A percentile compares a stretch with the other conserved stretches of the same genome.
Evolutionary conservation across 495 filamentous ascomycete species (phyloP).

Genomic region (Aspergillus saccharolyticus): DNA sequence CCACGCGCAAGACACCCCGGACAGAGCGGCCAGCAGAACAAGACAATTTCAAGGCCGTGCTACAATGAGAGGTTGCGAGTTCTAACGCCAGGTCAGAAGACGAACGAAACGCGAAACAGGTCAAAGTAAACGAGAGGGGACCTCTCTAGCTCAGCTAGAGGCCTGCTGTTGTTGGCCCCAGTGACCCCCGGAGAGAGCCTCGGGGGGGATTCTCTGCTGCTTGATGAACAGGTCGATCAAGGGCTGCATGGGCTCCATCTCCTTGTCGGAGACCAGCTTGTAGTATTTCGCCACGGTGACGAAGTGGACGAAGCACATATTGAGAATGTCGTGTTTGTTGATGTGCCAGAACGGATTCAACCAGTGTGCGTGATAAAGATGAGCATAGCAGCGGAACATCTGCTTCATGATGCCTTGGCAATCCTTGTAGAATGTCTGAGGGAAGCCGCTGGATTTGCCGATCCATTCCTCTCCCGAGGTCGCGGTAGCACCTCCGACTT

Average conservation of each 20-base stretch:
- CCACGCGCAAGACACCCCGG: not conserved
- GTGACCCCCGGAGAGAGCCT: constrained; percentile 49
- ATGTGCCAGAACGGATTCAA: constrained; percentile 78
- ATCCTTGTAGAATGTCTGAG: constrained; percentile 76
- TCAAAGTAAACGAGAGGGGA: constrained; percentile 16
- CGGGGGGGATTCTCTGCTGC: constrained; percentile 74
- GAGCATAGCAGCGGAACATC: constrained; percentile 95
- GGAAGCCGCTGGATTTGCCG: constrained; percentile 84
- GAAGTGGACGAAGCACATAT: constrained; percentile 94
- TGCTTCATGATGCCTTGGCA: constrained; percentile 90
- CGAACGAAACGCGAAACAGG: constrained; percentile 14
- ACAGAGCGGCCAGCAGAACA: constrained; percentile 7
- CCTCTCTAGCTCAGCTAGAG: constrained; percentile 32
- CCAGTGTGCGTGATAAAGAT: constrained; percentile 83
- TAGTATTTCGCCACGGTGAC: constrained; percentile 81
- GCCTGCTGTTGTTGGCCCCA: constrained; percentile 40
- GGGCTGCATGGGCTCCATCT: constrained; percentile 90
- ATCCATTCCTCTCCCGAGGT: constrained; percentile 64
- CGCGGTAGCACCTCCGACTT: constrained; percentile 52
- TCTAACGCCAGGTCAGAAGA: constrained; percentile 41
- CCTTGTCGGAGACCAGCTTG: constrained; percentile 73
- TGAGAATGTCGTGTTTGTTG: constrained; percentile 77
- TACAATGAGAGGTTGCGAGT: constrained; percentile 4
- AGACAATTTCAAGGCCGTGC: constrained; percentile 1
- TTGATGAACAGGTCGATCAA: constrained; percentile 84